phyloP scores from a whole-genome alignment of 345 rosid species.

The Camelina laxa region DNA sequence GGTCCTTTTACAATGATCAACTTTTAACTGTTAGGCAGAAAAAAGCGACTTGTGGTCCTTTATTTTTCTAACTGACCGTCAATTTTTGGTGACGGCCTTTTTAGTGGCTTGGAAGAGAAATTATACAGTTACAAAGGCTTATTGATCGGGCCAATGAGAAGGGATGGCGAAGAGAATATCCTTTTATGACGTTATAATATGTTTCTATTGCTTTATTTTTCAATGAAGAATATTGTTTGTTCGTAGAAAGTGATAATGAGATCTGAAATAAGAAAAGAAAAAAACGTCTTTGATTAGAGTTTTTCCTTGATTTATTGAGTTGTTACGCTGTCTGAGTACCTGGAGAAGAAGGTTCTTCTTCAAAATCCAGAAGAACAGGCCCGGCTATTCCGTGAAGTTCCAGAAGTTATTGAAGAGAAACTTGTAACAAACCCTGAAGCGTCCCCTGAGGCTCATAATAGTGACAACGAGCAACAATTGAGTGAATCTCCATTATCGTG shows the following conservation, averaged over 20 bases:
- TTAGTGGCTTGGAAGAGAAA: conserved; percentile 78
- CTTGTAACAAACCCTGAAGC: conserved; percentile 46
- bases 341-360: conserved; percentile 76
- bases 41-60: neutral
- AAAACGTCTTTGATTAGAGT: neutral
- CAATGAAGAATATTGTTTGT: conserved; percentile 17
- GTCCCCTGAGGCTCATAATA: conserved; percentile 34
- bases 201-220: conserved; percentile 11
- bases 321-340: conserved; percentile 67
- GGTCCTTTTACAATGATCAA: conserved; percentile 16
- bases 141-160: conserved; percentile 84
- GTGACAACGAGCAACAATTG: conserved; percentile 28
- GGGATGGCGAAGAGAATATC: conserved; percentile 98
- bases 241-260: conserved; percentile 1
- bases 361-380: conserved; percentile 67
- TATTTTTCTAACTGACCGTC: conserved; percentile 24
- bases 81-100: conserved; percentile 29
- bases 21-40: conserved; percentile 18
- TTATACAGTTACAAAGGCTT: conserved; percentile 57
- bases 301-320: conserved; percentile 62
- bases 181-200: conserved; percentile 35
- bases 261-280: neutral
- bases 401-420: conserved; percentile 68
- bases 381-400: conserved; percentile 65
- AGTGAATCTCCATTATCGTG: conserved; percentile 40